Percentiles rank a stretch among this genome's conserved stretches.
Conservation (phyloP, 441 rosid genomes). For the Populus hybrid region DNA sequence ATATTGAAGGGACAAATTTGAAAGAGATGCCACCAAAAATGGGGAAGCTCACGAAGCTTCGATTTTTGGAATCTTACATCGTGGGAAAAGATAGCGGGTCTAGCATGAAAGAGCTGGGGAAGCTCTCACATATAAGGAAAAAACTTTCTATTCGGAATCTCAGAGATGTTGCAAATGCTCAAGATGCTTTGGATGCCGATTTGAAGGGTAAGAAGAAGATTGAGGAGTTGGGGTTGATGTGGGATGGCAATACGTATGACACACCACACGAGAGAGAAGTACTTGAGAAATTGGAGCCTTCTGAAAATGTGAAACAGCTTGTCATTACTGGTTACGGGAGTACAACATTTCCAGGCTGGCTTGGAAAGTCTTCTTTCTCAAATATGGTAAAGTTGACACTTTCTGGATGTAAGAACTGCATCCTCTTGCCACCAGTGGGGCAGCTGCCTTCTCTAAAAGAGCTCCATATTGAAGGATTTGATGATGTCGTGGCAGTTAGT, state of each 20-base stretch:
- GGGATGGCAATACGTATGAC: slow-evolving; percentile 7
- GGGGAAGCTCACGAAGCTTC: too few relatives aligned
- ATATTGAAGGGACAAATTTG: too few relatives aligned
- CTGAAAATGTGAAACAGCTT: background rate
- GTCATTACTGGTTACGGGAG: slow-evolving; percentile 7
- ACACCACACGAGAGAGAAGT: slow-evolving; percentile 3
- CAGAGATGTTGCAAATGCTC: slow-evolving; percentile 6
- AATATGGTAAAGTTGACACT: slow-evolving; percentile 2
- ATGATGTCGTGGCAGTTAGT: too few relatives aligned
- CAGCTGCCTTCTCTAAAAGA: slow-evolving; percentile 16
- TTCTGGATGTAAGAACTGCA: background rate
- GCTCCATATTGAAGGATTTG: too few relatives aligned
- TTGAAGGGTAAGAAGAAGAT: slow-evolving; percentile 17
- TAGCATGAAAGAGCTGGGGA: background rate
- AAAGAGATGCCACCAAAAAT: too few relatives aligned
- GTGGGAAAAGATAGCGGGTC: too few relatives aligned
- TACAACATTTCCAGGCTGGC: slow-evolving; percentile 14
- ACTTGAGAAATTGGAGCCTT: slow-evolving; percentile 16
- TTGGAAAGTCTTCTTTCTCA: slow-evolving; percentile 10
- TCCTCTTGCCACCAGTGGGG: slow-evolving; percentile 4
- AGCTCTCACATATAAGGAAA: slow-evolving; percentile 19
- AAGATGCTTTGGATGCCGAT: slow-evolving; percentile 19
- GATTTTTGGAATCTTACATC: too few relatives aligned
- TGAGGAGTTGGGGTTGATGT: slow-evolving; percentile 17
- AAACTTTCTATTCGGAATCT: slow-evolving; percentile 20